A percentile compares a stretch with the other conserved stretches of the same genome.
These are phyloP conservation scores for Neurospora sublineolata DNA, from an alignment of 495 filamentous ascomycete species.

Conservation along the genomic window DNA sequence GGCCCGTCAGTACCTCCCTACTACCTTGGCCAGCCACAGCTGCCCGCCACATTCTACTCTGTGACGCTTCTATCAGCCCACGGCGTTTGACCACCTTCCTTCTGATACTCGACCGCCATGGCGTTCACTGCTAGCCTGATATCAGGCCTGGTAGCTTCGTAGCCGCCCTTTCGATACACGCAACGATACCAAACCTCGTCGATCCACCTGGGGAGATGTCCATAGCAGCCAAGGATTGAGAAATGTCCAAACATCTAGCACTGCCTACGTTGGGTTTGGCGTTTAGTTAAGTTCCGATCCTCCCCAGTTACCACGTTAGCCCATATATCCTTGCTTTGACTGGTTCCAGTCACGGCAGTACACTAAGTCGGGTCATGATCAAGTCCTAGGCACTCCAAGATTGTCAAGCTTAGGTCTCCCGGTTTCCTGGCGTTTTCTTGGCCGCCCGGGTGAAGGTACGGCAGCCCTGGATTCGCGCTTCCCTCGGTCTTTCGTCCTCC, in stretches of 20 bases:
- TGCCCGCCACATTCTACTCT: neutral
- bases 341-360: neutral
- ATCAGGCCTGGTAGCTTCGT: neutral
- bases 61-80: neutral
- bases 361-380: neutral
- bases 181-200: neutral
- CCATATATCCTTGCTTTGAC: neutral
- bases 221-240: neutral
- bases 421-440: neutral
- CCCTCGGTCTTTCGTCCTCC: neutral
- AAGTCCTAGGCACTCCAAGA: neutral
- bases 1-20: neutral
- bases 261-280: neutral
- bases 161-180: neutral
- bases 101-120: neutral
- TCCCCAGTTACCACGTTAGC: neutral
- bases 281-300: neutral
- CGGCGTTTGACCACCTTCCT: neutral
- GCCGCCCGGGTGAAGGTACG: neutral
- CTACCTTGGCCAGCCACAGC: neutral
- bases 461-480: neutral
- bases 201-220: neutral
- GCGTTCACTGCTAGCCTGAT: neutral
- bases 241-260: neutral
- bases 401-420: neutral